phyloP scores from a whole-genome alignment of 202 grass and related monocot genomes.

The Carex sylvatica region DNA sequence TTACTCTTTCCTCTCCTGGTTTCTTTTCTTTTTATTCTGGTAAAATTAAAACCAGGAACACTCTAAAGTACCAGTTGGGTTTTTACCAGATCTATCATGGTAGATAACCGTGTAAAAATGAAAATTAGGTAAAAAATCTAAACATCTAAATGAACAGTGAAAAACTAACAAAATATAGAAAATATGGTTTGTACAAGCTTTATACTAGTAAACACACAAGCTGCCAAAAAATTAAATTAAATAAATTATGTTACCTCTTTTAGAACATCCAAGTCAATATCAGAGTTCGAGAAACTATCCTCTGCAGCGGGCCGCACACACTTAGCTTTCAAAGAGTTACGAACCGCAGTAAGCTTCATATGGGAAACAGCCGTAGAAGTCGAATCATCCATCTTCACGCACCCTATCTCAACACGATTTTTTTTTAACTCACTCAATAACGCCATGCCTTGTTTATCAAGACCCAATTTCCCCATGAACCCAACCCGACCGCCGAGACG shows the following conservation, averaged over 20 bases:
- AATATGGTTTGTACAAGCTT: no score
- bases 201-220: no score
- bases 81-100: neutral
- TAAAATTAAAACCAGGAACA: slow-evolving; percentile 6
- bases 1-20: neutral
- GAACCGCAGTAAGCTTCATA: slow-evolving; percentile 12
- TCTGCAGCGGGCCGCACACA: neutral
- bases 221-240: neutral
- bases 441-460: neutral
- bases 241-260: slow-evolving; percentile 18
- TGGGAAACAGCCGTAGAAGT: neutral
- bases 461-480: slow-evolving; percentile 12
- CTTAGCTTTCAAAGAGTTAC: slow-evolving; percentile 6
- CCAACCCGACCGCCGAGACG: neutral
- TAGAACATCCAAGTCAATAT: slow-evolving; percentile 12
- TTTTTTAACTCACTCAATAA: neutral
- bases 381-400: neutral
- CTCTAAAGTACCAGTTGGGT: neutral
- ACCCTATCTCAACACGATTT: neutral
- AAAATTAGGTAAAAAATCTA: neutral
- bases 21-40: neutral
- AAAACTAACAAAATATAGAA: neutral
- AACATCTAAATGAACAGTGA: neutral
- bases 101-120: neutral
- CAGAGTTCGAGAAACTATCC: slow-evolving; percentile 10